Evolutionary conservation across 176 grass and related monocot species (phyloP).

Genomic region (Rhynchospora pubera): DNA sequence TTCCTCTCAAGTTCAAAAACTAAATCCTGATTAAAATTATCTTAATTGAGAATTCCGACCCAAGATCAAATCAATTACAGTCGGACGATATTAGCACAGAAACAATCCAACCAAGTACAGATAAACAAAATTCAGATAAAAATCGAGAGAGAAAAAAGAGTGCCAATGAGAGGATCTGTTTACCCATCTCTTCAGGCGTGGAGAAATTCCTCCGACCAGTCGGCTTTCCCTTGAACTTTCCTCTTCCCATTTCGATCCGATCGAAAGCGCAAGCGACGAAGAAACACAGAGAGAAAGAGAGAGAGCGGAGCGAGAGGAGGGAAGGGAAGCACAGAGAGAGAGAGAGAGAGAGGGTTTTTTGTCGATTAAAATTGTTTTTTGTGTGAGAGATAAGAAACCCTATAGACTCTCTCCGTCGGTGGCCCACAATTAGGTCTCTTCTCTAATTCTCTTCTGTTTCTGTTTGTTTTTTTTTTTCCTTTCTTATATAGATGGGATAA

Average conservation of each 20-base stretch:
- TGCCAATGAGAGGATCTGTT: not conserved
- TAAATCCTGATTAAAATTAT: not conserved
- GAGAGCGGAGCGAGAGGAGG: not conserved
- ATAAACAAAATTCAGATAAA: not conserved
- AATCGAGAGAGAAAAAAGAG: not conserved
- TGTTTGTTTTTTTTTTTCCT: not conserved
- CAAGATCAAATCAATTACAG: not conserved
- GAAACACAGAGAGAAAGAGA: not conserved
- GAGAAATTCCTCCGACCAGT: slow-evolving; percentile 78
- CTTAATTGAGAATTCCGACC: not conserved
- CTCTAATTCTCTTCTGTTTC: not conserved
- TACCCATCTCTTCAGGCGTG: slow-evolving; percentile 70
- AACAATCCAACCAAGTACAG: not conserved
- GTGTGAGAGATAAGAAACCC: slow-evolving; percentile 4
- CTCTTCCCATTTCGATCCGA: slow-evolving; percentile 51
- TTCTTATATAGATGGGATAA: too few relatives aligned
- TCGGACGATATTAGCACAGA: not conserved
- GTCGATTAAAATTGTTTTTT: not conserved
- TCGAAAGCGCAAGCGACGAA: not conserved
- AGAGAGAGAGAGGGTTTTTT: slow-evolving; percentile 3
- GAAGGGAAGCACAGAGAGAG: slow-evolving; percentile 14
- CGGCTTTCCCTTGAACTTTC: slow-evolving; percentile 92
- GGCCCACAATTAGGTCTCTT: not conserved
- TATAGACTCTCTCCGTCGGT: not conserved
- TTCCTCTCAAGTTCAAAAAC: not conserved